Base-by-base conservation (phyloP, 2,329 filamentous ascomycete species). In the Plectosphaerella sp. region DNA sequence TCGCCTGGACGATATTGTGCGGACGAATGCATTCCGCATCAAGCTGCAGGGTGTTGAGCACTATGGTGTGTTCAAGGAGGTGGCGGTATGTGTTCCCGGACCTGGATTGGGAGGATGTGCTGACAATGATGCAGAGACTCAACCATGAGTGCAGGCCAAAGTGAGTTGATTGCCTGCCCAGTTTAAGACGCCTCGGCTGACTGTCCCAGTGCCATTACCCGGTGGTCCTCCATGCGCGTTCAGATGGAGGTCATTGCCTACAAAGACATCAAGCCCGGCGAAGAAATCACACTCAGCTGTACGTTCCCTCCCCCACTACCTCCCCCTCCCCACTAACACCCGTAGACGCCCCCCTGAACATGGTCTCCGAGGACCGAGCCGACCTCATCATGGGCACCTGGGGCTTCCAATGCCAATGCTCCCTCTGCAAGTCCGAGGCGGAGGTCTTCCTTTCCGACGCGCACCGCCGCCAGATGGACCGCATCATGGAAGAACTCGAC, bases 241-340 rank as follows among this genome's bases (percentile, higher is more conserved):
- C 58, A 62, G 3, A 61, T 68, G 59, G 64, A 67, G 18, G 62
- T 68, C 3, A 56, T 66, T 1, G 67, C 67, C 1, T 67, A 67
- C 41, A 57, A 61, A 2, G 66, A 71, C 33, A 68, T 70, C 9
- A 45, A 62, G 41, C 59, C 65, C 0, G 64, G 63, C 8, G 67
- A 71, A 39, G 68, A 71, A 48, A 60, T 71, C 16, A 68, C 61
- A 24, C 66, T 70, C 48, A 70, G 66, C 58, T 71, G 68, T 66
- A 54, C 50, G 62, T 51, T 20, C 18, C 41, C 24, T 4, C 24
- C 22, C 16, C 43, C 47, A 14, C 12, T 9, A 18, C 28, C 20
- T 22, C 18, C 10, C 5, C 24, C 22, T 20, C 12, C 20, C 18
- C 11, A n/a, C 24, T 53, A 46, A 56, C 54, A 47, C 54, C 7